phyloP scores from a whole-genome alignment of 345 rosid species.

The Hypericum androsaemum region DNA sequence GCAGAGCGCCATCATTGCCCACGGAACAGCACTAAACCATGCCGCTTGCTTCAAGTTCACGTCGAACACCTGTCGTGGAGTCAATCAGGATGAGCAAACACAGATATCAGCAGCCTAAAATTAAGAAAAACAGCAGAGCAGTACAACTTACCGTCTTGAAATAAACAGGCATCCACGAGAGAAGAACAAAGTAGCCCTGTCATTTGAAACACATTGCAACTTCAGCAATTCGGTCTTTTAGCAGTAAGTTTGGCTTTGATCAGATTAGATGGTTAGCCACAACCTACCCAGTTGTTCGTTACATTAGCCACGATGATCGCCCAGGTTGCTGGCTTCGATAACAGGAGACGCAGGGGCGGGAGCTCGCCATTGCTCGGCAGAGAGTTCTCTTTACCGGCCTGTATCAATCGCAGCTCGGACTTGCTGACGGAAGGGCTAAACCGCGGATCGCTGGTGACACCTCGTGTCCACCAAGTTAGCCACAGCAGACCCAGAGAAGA shows the following conservation, averaged over 20 bases:
- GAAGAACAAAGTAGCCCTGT: slow-evolving; percentile 97
- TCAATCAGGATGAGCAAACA: background rate
- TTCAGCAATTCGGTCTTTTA: background rate
- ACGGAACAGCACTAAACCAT: slow-evolving; percentile 95
- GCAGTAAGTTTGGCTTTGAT: too few species aligned
- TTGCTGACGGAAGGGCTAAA: slow-evolving; percentile 47
- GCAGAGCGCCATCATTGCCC: slow-evolving; percentile 86
- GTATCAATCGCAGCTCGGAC: slow-evolving; percentile 60
- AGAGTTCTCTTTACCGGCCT: slow-evolving; percentile 52
- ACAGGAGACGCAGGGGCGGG: slow-evolving; percentile 44
- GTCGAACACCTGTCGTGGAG: slow-evolving; percentile 45
- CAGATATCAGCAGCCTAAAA: background rate
- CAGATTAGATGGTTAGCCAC: too few species aligned
- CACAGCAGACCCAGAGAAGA: slow-evolving; percentile 63
- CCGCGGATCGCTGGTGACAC: slow-evolving; percentile 56
- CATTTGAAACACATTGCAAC: slow-evolving; percentile 9
- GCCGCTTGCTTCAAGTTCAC: slow-evolving; percentile 94
- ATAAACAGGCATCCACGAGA: slow-evolving; percentile 97
- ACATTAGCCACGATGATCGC: slow-evolving; percentile 78
- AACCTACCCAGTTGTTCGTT: slow-evolving; percentile 86
- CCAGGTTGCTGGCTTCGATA: slow-evolving; percentile 77
- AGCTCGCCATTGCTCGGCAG: slow-evolving; percentile 16
- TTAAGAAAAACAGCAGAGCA: background rate
- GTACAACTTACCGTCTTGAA: slow-evolving; percentile 58
- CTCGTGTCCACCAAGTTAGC: slow-evolving; percentile 50